Conservation (phyloP, 2,329 filamentous ascomycete species). For the Thelonectria olida region DNA sequence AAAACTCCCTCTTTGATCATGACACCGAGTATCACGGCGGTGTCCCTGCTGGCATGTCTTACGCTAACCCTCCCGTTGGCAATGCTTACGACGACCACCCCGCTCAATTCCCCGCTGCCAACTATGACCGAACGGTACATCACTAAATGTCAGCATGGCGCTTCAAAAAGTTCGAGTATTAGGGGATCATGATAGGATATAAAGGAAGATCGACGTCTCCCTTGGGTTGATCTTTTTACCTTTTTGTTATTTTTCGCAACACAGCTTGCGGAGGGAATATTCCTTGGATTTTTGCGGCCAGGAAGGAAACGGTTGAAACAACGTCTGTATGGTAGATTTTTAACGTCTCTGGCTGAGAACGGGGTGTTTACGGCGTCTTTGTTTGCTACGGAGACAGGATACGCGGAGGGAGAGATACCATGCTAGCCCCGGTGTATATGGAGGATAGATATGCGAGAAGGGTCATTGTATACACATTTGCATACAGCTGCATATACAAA, state of each 20-base stretch:
- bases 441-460: slow-evolving; percentile 22
- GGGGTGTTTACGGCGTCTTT: slow-evolving; percentile 31
- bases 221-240: slow-evolving; percentile 25
- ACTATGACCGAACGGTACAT: slow-evolving; percentile 61
- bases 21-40: slow-evolving; percentile 58
- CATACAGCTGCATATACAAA: slow-evolving; percentile 7
- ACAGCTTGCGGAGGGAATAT: slow-evolving; percentile 10
- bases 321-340: slow-evolving; percentile 31
- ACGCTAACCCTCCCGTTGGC: slow-evolving; percentile 36
- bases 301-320: slow-evolving; percentile 25
- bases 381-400: slow-evolving; percentile 31
- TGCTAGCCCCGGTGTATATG: slow-evolving; percentile 25
- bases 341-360: slow-evolving; percentile 33
- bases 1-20: slow-evolving; percentile 58
- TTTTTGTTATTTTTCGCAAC: slow-evolving; percentile 28
- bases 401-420: slow-evolving; percentile 26
- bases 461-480: slow-evolving; percentile 4
- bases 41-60: slow-evolving; percentile 37
- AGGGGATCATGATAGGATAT: slow-evolving; percentile 31
- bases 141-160: slow-evolving; percentile 42
- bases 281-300: slow-evolving; percentile 26
- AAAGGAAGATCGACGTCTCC: slow-evolving; percentile 18
- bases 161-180: slow-evolving; percentile 25
- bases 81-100: slow-evolving; percentile 49
- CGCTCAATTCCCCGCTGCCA: slow-evolving; percentile 64